Evolutionary conservation across 257 asterid species (phyloP).

Genomic region (Capsicum rhomboideum): DNA sequence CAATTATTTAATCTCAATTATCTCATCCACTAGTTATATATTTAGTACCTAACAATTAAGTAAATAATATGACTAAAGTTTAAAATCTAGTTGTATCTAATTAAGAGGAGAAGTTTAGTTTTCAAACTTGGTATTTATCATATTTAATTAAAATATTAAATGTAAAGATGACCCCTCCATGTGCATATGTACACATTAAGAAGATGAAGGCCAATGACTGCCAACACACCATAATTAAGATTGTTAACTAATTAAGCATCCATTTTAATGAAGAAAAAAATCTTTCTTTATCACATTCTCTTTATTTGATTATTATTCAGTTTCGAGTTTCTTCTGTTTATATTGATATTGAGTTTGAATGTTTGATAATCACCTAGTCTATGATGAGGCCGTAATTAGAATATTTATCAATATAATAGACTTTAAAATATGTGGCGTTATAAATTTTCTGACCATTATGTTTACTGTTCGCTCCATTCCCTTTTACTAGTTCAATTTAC

Average conservation of each 20-base stretch:
- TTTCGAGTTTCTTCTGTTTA: neutral
- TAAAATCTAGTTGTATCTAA: neutral
- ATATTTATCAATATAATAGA: neutral
- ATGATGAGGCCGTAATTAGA: neutral
- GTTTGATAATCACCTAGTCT: neutral
- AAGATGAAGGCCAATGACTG: slow-evolving; percentile 4
- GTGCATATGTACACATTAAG: slow-evolving; percentile 24
- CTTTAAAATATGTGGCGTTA: neutral
- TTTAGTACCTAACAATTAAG: neutral
- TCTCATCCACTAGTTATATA: neutral
- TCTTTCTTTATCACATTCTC: no score
- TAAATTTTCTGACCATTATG: neutral
- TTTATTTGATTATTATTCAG: neutral
- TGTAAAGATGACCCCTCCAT: slow-evolving; percentile 21
- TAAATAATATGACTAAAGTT: neutral
- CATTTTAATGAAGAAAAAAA: neutral
- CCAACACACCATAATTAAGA: neutral
- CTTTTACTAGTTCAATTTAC: neutral
- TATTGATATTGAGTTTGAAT: neutral
- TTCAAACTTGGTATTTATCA: neutral
- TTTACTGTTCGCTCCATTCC: neutral
- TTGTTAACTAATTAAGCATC: neutral
- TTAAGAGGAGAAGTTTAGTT: neutral
- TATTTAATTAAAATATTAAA: neutral
- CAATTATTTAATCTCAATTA: neutral